Evolutionary conservation across 495 filamentous ascomycete genomes (phyloP).

Genomic region (Aspergillus asperescens): DNA sequence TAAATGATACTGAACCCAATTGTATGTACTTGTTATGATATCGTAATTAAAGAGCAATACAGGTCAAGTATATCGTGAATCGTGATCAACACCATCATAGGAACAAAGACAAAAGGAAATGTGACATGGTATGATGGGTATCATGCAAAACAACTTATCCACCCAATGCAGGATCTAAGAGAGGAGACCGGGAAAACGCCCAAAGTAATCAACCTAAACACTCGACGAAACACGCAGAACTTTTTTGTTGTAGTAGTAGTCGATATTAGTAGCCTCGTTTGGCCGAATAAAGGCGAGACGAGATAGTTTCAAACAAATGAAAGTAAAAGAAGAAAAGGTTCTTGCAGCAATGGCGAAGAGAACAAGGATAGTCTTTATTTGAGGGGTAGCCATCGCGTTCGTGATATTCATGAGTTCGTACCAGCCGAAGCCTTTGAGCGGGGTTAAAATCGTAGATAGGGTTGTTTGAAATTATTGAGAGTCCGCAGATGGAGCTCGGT

Average conservation of each 20-base stretch:
- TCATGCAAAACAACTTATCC: constrained; percentile 15
- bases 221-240: not conserved
- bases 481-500: constrained; percentile 16
- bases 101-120: not conserved
- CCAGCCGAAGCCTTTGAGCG: not conserved
- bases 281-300: not conserved
- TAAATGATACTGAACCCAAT: not conserved
- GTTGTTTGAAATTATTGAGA: constrained; percentile 9
- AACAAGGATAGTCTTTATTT: not conserved
- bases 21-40: not conserved
- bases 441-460: not conserved
- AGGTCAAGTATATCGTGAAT: constrained; percentile 6
- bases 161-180: constrained; percentile 10
- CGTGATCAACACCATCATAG: not conserved
- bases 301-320: constrained; percentile 3
- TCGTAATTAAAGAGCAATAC: constrained; percentile 10
- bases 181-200: not conserved
- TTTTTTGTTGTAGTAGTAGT: not conserved
- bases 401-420: constrained; percentile 16
- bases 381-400: constrained; percentile 12
- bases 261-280: not conserved
- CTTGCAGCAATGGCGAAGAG: not conserved
- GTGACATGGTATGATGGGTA: constrained; percentile 15
- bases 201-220: not conserved
- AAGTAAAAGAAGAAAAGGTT: too few relatives aligned